Conservation (phyloP, 2,329 filamentous ascomycete genomes). For the Tolypocladium inflatum region DNA sequence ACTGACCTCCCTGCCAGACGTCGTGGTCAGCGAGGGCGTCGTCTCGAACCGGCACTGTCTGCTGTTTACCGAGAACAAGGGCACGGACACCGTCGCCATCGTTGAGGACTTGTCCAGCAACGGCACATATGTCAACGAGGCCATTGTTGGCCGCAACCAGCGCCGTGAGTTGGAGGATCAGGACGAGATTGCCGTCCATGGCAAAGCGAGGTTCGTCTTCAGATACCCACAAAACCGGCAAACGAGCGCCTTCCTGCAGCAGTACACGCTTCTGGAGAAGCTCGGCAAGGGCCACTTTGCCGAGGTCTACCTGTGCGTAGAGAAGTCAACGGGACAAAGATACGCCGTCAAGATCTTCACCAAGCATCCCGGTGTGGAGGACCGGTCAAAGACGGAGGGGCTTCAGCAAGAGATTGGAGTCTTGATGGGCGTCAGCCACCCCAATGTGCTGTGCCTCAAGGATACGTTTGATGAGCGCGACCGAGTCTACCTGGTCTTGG, state of each 20-base stretch:
- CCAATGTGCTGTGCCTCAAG: conserved; percentile 85
- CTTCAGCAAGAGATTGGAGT: conserved; percentile 94
- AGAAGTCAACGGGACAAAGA: conserved; percentile 70
- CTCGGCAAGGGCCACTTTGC: conserved; percentile 94
- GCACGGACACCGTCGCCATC: conserved; percentile 55
- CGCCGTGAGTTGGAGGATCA: conserved; percentile 78
- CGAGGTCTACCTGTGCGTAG: conserved; percentile 82
- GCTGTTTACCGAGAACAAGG: conserved; percentile 53
- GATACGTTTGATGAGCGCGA: conserved; percentile 90
- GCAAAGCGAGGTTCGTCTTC: conserved; percentile 83
- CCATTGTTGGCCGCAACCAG: conserved; percentile 84
- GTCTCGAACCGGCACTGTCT: conserved; percentile 82
- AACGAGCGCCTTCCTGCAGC: conserved; percentile 71
- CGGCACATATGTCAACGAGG: conserved; percentile 92
- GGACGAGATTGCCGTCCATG: conserved; percentile 82
- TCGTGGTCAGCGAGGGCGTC: conserved; percentile 64
- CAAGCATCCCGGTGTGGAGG: conserved; percentile 71
- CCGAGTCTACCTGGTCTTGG: conserved; percentile 83
- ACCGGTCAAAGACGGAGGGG: conserved; percentile 74
- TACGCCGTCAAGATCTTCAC: conserved; percentile 95
- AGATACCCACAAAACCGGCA: conserved; percentile 70
- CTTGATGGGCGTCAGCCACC: conserved; percentile 93
- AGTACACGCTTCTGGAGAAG: conserved; percentile 76
- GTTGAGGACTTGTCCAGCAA: conserved; percentile 93
- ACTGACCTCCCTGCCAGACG: conserved; percentile 35